Conservation (phyloP, 179 eudicot genomes). For the Camellia oleifera region DNA sequence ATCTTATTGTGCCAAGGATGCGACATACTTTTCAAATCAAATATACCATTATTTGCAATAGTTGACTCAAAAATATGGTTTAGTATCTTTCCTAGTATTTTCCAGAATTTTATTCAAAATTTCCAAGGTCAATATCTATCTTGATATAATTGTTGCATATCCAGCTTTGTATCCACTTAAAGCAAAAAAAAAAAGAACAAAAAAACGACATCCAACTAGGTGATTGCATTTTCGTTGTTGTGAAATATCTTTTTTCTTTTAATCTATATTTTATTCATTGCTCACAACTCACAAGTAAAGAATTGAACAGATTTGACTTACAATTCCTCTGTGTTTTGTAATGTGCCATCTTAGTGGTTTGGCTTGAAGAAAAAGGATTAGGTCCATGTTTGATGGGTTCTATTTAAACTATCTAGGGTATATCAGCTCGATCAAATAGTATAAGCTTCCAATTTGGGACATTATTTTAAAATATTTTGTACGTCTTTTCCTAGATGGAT, state of each 20-base stretch:
- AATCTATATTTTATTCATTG: neutral
- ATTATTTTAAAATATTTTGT: no score
- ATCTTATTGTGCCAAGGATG: neutral
- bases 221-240: neutral
- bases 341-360: neutral
- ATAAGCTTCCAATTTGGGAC: no score
- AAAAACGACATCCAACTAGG: neutral
- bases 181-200: neutral
- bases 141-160: neutral
- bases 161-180: neutral
- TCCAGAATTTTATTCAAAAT: neutral
- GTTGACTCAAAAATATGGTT: neutral
- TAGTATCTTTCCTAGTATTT: neutral
- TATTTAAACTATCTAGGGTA: neutral
- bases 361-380: neutral
- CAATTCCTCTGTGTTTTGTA: neutral
- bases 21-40: neutral
- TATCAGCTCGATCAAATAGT: no score
- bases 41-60: slow-evolving; percentile 3
- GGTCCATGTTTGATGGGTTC: neutral
- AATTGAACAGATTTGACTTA: neutral
- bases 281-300: neutral
- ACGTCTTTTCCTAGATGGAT: no score
- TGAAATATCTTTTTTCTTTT: neutral
- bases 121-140: neutral